phyloP scores from a whole-genome alignment of 208 protist genomes.

The Trypanosoma rangeli region DNA sequence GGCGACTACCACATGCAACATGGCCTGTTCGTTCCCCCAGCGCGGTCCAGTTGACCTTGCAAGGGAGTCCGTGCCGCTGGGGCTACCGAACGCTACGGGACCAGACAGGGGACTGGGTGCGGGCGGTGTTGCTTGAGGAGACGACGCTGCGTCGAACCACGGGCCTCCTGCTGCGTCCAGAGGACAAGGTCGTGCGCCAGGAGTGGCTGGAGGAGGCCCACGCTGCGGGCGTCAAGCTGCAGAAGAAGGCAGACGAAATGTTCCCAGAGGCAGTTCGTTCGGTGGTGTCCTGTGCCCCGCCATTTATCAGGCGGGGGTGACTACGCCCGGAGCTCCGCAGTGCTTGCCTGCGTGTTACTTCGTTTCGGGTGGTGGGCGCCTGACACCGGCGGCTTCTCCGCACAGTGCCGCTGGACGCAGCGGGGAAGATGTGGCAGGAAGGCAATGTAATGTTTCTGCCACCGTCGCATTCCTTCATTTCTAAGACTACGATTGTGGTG shows the following conservation, averaged over 20 bases:
- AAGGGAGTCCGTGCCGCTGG: background rate
- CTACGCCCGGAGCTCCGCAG: background rate
- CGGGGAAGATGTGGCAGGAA: no score
- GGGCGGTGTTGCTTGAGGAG: slow-evolving; percentile 16
- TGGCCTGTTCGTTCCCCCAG: background rate
- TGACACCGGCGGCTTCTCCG: no score
- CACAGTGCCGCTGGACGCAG: background rate
- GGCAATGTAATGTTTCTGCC: no score
- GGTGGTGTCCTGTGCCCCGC: background rate
- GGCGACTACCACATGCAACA: background rate
- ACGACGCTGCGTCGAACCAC: background rate
- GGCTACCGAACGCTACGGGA: slow-evolving; percentile 10
- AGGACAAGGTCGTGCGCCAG: background rate
- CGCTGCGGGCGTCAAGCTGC: background rate
- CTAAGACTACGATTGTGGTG: no score
- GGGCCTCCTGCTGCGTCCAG: background rate
- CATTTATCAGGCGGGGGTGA: slow-evolving; percentile 8
- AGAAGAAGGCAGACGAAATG: background rate
- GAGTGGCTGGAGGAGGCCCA: slow-evolving; percentile 16
- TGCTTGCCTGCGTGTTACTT: background rate
- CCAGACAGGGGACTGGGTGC: slow-evolving; percentile 23
- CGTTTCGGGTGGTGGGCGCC: background rate
- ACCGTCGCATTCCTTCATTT: no score
- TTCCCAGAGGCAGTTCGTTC: background rate
- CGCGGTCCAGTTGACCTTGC: background rate